Conservation (phyloP, 179 eudicot genomes). For the Silene vulgaris region DNA sequence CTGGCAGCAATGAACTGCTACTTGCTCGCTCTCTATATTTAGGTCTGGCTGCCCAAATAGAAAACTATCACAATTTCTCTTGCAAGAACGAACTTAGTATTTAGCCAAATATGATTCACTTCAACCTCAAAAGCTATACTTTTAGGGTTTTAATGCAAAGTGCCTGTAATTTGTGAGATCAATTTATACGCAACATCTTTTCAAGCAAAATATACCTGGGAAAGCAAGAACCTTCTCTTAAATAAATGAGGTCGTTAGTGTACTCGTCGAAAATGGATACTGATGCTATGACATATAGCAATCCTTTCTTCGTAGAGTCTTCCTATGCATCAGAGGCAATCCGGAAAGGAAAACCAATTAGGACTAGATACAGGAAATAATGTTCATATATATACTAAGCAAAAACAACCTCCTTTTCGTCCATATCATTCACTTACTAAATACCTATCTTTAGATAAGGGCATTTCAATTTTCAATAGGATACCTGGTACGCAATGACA, state of each 20-base stretch:
- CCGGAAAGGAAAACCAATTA: neutral
- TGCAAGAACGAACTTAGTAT: neutral
- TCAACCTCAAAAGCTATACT: neutral
- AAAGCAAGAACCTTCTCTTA: conserved; percentile 43
- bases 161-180: neutral
- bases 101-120: neutral
- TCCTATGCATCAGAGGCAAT: conserved; percentile 24
- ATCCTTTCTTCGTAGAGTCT: conserved; percentile 33
- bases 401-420: neutral
- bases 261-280: conserved; percentile 34
- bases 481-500: conserved; percentile 30
- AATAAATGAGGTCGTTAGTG: conserved; percentile 31
- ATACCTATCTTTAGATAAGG: neutral
- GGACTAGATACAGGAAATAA: neutral
- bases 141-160: neutral
- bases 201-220: conserved; percentile 31
- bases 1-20: conserved; percentile 24
- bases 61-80: conserved; percentile 21
- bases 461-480: neutral
- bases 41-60: conserved; percentile 35
- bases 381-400: neutral
- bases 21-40: conserved; percentile 23
- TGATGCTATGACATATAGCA: conserved; percentile 35
- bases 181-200: neutral
- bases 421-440: no score